phyloP scores from a whole-genome alignment of 768 basidiomycete genomes.

The Pleurotus platypus region DNA sequence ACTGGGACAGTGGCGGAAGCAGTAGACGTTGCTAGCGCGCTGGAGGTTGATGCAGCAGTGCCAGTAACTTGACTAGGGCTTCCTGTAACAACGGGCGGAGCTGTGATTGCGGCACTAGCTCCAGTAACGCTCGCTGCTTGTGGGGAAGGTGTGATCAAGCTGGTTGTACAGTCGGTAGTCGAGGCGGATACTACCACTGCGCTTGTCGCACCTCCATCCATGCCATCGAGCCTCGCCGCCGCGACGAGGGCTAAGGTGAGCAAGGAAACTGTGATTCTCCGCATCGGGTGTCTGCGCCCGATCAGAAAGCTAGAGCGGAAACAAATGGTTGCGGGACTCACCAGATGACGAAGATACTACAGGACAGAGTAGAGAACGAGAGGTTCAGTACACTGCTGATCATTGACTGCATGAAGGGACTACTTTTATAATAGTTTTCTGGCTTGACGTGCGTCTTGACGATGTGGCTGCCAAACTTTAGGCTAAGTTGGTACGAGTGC shows the following conservation, averaged over 20 bases:
- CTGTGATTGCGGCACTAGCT: not conserved
- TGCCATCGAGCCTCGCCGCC: slow-evolving; percentile 5
- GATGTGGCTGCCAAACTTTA: not conserved
- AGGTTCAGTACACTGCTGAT: slow-evolving; percentile 3
- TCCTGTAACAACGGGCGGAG: not conserved
- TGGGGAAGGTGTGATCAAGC: not conserved
- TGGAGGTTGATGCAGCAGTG: not conserved
- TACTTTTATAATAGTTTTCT: not conserved
- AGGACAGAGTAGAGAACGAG: slow-evolving; percentile 4
- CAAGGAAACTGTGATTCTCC: slow-evolving; percentile 8
- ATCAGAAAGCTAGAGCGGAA: not conserved
- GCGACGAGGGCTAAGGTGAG: slow-evolving; percentile 5
- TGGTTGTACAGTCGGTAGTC: slow-evolving; percentile 2
- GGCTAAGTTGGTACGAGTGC: not conserved
- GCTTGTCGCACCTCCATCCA: not conserved
- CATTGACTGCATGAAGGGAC: not conserved
- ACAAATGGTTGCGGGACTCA: not conserved
- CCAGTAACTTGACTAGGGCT: not conserved
- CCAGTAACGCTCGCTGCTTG: not conserved
- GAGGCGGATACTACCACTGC: not conserved
- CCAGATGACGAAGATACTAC: slow-evolving; percentile 5
- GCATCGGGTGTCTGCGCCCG: not conserved
- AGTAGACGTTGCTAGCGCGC: not conserved
- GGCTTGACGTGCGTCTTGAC: slow-evolving; percentile 2
- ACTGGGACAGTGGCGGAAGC: not conserved